Evolutionary conservation across 2,329 filamentous ascomycete genomes (phyloP), one percentile per base, ranked within the genome.

Genomic region (Ophiostoma ulmi): DNA sequence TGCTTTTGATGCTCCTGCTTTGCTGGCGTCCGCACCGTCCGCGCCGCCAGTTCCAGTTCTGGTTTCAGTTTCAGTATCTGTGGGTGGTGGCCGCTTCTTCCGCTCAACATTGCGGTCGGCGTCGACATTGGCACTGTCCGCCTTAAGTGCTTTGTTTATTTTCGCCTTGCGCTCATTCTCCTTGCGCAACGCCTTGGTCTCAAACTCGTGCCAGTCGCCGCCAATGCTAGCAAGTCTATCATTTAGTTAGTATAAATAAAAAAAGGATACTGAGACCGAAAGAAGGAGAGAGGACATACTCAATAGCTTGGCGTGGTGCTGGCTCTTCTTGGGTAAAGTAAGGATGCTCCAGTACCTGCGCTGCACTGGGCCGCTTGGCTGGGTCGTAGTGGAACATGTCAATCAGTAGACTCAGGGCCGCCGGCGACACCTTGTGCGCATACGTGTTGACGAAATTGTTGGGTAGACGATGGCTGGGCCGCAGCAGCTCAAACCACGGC

Each of bases 201-300:
- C 95, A 76, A 98, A 97, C 78, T 99, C 95, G 78, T 99, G 95
- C 95, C 95, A 99, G 76, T 99, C 95, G 31, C 95, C 95, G 75
- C 95, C 88, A 39, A 99, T 85, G 67, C 89, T 83, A 72, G 90
- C 88, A 68, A 99, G 86, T 76, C 91, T 92, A n/a, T 44, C 2
- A 73, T 20, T 22, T 13, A 5, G 72, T 17, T 22, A 22, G 58
- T 52, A 36, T 4, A 31, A 2, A 22, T 26, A 10, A 36, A 52
- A 68, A n/a, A 66, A 58, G 41, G 17, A 87, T 31, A 66, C 31
- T 31, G 31, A 31, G 31, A 31, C 31, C 31, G 31, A 67, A 22
- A 20, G 20, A 48, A 63, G 20, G 17, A 39, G 38, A 22, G 63
- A 67, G 52, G 14, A 87, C 90, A 81, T 86, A 94, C 88, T 97